Evolutionary conservation across 1,284 basidiomycete species (phyloP), one percentile per base, ranked within the genome.

Genomic region (Ceraceosorus guamensis): DNA sequence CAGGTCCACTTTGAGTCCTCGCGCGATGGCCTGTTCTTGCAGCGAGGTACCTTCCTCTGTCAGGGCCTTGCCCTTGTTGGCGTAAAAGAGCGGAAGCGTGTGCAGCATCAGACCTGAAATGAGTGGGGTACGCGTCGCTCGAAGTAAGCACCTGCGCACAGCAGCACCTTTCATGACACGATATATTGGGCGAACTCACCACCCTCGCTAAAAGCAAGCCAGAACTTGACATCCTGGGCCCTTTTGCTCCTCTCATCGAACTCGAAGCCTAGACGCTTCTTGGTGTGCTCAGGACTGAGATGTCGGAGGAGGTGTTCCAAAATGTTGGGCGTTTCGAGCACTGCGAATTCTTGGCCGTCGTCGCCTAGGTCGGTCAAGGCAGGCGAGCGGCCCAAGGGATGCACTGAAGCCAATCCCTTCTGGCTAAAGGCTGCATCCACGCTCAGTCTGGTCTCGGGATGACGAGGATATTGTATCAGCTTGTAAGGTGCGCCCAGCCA

Each of bases 321-420:
- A 49, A 75, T 76, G 32, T 67, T 68, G 18, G 72, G 72, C 32
- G 66, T 71, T 56, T 76, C 73, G 6, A 67, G 63, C 2, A 76
- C 53, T 16, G 67, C 66, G 44, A 63, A 59, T 48, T 60, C 64
- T 35, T 62, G 67, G 13, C 63, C 57, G 35, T 46, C 56, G n/a
- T 62, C 70, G n/a, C n/a, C n/a, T n/a, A n/a, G 8, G 51, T 75
- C 71, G 24, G 66, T 70, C 50, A 76, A 68, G 8, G 71, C 59
- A 8, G 73, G 73, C 43, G 66, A 63, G 62, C 72, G 72, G 43
- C 72, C 73, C 2, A 72, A 63, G 0, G 73, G 68, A 46, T 76
- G 70, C 10, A 76, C 60, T 3, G 64, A 59, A 11, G 56, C 49
- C 10, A 76, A 66, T 43, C 62, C 59, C 44, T 62, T 55, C n/a